Evolutionary conservation across 2,329 filamentous ascomycete genomes (phyloP), one percentile per base, ranked within the genome.

Genomic region (Pseudogymnoascus sp.): DNA sequence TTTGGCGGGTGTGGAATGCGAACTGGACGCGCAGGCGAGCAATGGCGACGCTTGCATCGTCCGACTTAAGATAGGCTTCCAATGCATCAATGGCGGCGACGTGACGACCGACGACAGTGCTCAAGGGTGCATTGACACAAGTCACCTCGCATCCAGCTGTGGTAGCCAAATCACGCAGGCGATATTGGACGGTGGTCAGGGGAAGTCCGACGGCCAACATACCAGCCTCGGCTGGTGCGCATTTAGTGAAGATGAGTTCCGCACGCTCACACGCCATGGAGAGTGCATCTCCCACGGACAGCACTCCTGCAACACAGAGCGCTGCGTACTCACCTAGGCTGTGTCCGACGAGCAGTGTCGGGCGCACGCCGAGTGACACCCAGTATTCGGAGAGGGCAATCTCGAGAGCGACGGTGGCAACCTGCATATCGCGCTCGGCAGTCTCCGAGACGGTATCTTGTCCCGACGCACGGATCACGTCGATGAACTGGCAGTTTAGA

Each of bases 1-100:
- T 81, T 68, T 88, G 85, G 11, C 80, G 77, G 58, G 84, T 86
- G 73, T 88, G 85, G 77, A 87, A 87, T 6, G 84, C 83, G 67
- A 84, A 88, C 2, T 84, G 83, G 25, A 88, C 81, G 64, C 85
- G 81, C n/a, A 88, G 76, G 69, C 81, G 81, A 14, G 80, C 84
- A 61, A 80, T 80, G 72, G 23, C 49, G n/a, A 63, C 18, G 5
- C 40, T 31, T 28, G 43, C 18, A 7, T 49, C 43, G 23, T 49
- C 43, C 23, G 43, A 49, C 43, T 49, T 49, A 14, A 49, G 23
- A 28, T 49, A 49, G 14, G 6, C 28, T n/a, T 49, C 43, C 43
- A 49, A 28, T 49, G 43, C 43, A 28, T 49, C 43, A 28, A 49
- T 49, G 23, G 43, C 43, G 28, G 23, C 43, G 23, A 49, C 43